Base-by-base conservation (phyloP, 352 stramenopile species). In the Globisporangium nagaii region DNA sequence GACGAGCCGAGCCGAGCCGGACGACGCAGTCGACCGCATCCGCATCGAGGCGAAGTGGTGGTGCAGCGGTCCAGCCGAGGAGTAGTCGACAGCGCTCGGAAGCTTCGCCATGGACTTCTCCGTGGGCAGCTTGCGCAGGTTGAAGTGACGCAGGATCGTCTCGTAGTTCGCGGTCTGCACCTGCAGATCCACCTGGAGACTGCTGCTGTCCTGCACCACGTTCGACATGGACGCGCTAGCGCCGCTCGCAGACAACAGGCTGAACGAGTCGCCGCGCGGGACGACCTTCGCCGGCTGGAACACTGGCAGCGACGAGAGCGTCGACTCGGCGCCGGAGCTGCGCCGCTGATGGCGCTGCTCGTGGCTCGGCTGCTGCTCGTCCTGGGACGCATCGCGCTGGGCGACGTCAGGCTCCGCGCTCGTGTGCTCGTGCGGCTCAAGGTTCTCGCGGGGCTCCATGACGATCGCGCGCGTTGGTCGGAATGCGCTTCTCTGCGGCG, bases 131-230 rank as follows among this genome's bases (percentile, higher is more conserved):
- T 46, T 43, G 6, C 44, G 43, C 27, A 60, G 25, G 7, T 43
- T 60, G 27, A 60, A 48, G 43, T 60, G 44, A 8, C 37, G 43
- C 53, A 55, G 15, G 11, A 55, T 37, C 25, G 46, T 43, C 35
- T 60, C 43, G 53, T 60, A 60, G 36, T 55, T 60, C 9, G 43
- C 25, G 2, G 53, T 48, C 9, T 35, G 53, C 27, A 9, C 19
- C 7, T 60, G 53, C 9, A 60, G 7, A 5, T 55, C 53, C 13
- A n/a, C 13, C n/a, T 43, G 40, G 20, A 24, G 35, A 9, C 24
- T 53, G 52, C 17, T 52, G 19, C 20, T 30, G 9, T 50, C 34
- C 13, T 43, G 39, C 8, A 34, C 13, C 17, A 1, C 4, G 0
- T 34, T 31, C 22, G 35, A 15, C 13, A 13, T 28, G 9, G 34